Conservation (phyloP, 139 green algal genomes). For the Micromonas commoda region DNA sequence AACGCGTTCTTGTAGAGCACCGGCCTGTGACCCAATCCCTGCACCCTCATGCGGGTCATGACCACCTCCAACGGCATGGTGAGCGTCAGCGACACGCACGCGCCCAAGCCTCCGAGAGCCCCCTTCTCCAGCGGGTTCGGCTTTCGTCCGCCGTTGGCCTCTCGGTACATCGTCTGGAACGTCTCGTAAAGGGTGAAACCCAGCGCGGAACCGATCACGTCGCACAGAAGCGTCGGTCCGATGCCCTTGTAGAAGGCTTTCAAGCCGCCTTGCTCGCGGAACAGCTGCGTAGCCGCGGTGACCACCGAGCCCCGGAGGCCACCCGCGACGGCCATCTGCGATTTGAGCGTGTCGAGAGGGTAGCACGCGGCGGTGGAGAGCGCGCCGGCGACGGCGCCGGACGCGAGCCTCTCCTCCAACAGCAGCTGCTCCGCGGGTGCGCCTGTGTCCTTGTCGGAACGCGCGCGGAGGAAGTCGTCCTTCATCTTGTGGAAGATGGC, state of each 20-base stretch:
- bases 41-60: constrained; percentile 27
- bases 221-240: constrained; percentile 10
- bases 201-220: constrained; percentile 13
- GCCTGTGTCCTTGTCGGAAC: too few species aligned
- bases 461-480: constrained; percentile 23
- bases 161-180: constrained; percentile 6
- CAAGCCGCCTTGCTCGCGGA: constrained; percentile 10
- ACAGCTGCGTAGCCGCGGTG: not conserved
- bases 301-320: not conserved
- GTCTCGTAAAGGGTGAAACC: constrained; percentile 29
- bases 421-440: constrained; percentile 16
- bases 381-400: constrained; percentile 19
- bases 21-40: constrained; percentile 8
- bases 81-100: constrained; percentile 23
- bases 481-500: constrained; percentile 21
- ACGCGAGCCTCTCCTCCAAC: constrained; percentile 9
- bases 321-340: constrained; percentile 21
- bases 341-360: constrained; percentile 34
- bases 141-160: constrained; percentile 4
- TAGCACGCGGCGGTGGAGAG: constrained; percentile 22
- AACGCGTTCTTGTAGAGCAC: constrained; percentile 29
- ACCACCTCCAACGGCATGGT: constrained; percentile 28
- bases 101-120: constrained; percentile 12
- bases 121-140: constrained; percentile 21
- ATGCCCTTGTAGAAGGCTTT: constrained; percentile 32